Percentiles rank a stretch among this genome's conserved stretches.
Conservation (phyloP, 192 early-diverging fungal genomes). For the Oehlia diaphana region DNA sequence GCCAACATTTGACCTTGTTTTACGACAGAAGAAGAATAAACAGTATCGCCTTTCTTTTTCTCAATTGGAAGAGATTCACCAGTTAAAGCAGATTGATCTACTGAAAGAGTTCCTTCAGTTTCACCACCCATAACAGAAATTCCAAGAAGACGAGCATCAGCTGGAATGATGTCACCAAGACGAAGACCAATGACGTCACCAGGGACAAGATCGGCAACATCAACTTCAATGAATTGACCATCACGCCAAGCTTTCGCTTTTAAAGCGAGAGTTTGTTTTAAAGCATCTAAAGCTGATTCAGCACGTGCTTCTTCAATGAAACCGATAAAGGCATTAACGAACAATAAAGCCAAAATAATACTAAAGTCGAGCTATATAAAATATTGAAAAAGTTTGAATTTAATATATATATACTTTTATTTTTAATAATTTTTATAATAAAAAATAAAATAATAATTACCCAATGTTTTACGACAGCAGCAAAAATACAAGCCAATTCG, state of each 20-base stretch:
- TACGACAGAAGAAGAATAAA: slow-evolving; percentile 91
- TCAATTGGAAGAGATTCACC: slow-evolving; percentile 91
- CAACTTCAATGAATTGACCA: slow-evolving; percentile 69
- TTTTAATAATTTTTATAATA: too few species aligned
- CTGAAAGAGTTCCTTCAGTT: slow-evolving; percentile 75
- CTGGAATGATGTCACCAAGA: slow-evolving; percentile 93
- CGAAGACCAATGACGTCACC: slow-evolving; percentile 91
- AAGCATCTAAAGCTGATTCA: slow-evolving; percentile 89
- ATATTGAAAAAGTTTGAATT: background rate
- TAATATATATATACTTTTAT: background rate
- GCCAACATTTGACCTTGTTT: slow-evolving; percentile 95
- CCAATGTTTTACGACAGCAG: slow-evolving; percentile 65
- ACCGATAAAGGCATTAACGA: slow-evolving; percentile 91
- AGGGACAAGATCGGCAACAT: slow-evolving; percentile 78
- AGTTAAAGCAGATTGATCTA: slow-evolving; percentile 93
- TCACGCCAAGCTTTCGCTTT: slow-evolving; percentile 83
- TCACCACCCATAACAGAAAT: slow-evolving; percentile 76
- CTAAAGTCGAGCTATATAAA: slow-evolving; percentile 71
- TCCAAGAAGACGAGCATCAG: slow-evolving; percentile 82
- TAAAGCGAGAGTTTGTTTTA: slow-evolving; percentile 91
- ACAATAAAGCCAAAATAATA: slow-evolving; percentile 75
- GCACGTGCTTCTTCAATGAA: slow-evolving; percentile 93
- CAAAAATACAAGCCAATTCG: slow-evolving; percentile 84
- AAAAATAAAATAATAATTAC: slow-evolving; percentile 13
- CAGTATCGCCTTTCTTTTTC: slow-evolving; percentile 79